phyloP scores from a whole-genome alignment of 2,329 filamentous ascomycete species.

The Lachnellula suecica region DNA sequence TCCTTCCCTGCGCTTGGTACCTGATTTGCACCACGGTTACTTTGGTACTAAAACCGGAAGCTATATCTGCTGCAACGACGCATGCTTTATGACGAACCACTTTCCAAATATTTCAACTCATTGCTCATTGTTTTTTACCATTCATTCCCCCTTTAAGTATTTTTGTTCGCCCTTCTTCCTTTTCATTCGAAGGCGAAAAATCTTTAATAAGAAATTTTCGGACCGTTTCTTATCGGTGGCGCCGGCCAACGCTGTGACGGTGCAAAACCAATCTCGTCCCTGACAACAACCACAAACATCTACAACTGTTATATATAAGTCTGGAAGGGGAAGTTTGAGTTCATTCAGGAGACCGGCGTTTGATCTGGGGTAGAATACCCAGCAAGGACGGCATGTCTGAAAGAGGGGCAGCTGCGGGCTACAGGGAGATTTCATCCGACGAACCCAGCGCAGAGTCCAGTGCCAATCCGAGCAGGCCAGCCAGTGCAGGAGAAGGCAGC shows the following conservation, averaged over 20 bases:
- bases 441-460: constrained; percentile 21
- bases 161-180: neutral
- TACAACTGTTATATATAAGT: neutral
- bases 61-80: neutral
- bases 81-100: neutral
- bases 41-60: neutral
- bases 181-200: neutral
- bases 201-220: neutral
- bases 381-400: constrained; percentile 24
- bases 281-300: neutral
- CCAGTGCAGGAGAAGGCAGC: constrained; percentile 19
- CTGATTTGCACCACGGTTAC: neutral
- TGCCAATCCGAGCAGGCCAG: constrained; percentile 23
- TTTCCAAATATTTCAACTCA: neutral
- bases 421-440: constrained; percentile 18
- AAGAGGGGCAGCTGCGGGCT: constrained; percentile 6
- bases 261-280: neutral
- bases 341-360: neutral
- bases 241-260: neutral
- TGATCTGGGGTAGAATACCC: constrained; percentile 15
- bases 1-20: neutral
- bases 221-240: constrained; percentile 11
- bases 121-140: neutral
- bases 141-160: neutral
- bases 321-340: neutral